A percentile compares a stretch with the other conserved stretches of the same genome.
Evolutionary conservation across 148 eudicot genomes (phyloP).

Genomic region (Amaranthus palmeri): DNA sequence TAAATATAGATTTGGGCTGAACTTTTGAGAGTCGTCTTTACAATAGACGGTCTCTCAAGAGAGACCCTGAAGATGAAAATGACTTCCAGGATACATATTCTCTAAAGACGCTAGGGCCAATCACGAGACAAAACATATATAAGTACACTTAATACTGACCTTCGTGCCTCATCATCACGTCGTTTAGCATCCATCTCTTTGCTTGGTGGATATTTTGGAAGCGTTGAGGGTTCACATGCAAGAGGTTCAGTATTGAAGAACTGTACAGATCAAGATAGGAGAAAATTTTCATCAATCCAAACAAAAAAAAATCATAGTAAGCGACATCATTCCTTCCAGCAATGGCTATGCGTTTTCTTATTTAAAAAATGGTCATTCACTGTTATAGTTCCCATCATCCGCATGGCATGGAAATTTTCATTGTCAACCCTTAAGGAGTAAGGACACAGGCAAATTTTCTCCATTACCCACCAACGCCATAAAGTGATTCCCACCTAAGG

Average conservation of each 20-base stretch:
- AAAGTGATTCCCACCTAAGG: no score
- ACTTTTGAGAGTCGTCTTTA: no score
- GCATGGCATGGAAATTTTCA: background rate
- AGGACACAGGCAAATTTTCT: background rate
- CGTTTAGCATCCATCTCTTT: constrained; percentile 97
- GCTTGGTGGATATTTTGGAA: constrained; percentile 86
- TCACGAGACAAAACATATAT: background rate
- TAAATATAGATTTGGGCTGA: no score
- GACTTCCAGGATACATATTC: background rate
- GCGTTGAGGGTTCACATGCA: constrained; percentile 90
- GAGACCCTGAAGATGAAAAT: background rate
- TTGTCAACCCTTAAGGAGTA: background rate
- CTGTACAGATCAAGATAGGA: constrained; percentile 33
- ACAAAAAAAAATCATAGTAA: background rate
- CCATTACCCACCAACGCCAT: no score
- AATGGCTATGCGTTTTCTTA: background rate
- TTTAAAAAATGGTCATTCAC: background rate
- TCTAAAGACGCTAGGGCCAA: background rate
- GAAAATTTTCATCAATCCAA: background rate
- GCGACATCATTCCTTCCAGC: background rate
- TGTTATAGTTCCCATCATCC: background rate
- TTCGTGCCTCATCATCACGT: constrained; percentile 89
- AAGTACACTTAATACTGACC: constrained; percentile 32
- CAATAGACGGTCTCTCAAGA: no score
- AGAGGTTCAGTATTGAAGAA: constrained; percentile 75